Evolutionary conservation across 1,139 yeast species (phyloP).

Genomic region (Yamadazyma aaseri): DNA sequence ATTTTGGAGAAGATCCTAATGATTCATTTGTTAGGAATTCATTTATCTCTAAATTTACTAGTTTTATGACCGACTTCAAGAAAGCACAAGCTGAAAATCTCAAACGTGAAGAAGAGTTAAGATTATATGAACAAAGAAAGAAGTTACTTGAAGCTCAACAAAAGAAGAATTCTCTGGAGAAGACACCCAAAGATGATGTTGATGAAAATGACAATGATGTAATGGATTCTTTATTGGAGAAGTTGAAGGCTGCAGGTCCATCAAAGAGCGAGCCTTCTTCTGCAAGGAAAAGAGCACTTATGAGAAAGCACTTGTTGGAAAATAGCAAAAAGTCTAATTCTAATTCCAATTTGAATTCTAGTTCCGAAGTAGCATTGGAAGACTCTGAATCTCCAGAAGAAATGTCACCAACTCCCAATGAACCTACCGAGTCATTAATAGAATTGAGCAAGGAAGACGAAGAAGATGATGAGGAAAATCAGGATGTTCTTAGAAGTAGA

Average conservation of each 20-base stretch:
- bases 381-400: slow-evolving; percentile 4
- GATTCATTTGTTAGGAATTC: slow-evolving; percentile 65
- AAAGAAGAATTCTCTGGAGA: slow-evolving; percentile 20
- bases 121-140: slow-evolving; percentile 74
- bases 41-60: slow-evolving; percentile 72
- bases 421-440: slow-evolving; percentile 4
- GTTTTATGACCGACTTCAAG: slow-evolving; percentile 72
- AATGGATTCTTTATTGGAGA: slow-evolving; percentile 72
- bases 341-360: slow-evolving; percentile 3
- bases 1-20: slow-evolving; percentile 73
- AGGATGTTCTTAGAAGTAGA: slow-evolving; percentile 45
- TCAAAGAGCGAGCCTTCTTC: slow-evolving; percentile 71
- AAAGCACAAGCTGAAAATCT: slow-evolving; percentile 76
- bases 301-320: slow-evolving; percentile 58
- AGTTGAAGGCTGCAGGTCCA: slow-evolving; percentile 73
- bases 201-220: slow-evolving; percentile 48
- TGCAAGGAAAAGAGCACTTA: slow-evolving; percentile 79
- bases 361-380: too few relatives aligned
- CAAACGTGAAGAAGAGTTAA: slow-evolving; percentile 74
- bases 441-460: slow-evolving; percentile 7
- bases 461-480: slow-evolving; percentile 6
- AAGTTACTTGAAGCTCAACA: slow-evolving; percentile 50
- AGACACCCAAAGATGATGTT: slow-evolving; percentile 18
- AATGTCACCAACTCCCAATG: slow-evolving; percentile 16
- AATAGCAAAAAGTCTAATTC: slow-evolving; percentile 23